Evolutionary conservation across 176 grass and related monocot species (phyloP), one percentile per base, ranked within the genome.

Genomic region (Musa schizocarpa): DNA sequence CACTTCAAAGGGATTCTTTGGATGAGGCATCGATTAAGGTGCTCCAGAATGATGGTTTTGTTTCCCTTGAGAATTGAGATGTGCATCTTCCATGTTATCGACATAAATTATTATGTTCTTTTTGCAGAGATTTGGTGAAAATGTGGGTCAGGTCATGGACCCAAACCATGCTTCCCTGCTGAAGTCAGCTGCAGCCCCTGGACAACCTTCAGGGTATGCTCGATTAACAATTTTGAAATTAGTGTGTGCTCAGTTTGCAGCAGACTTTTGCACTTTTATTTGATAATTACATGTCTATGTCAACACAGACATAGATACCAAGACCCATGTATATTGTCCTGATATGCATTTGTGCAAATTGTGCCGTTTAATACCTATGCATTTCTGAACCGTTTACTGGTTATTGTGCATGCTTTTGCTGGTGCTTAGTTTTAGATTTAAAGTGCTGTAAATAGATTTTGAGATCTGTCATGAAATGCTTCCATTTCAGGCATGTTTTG

Each of bases 91-190:
- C 34, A 4, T 43, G 34, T 43, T 5, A 6, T 43, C 0, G 34
- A 43, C 34, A 43, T 3, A 43, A 43, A 43, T 43, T 43, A 43
- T 43, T 43, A 6, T 43, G 34, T 43, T 43, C 34, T 43, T 43
- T 43, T 82, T 87, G 89, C 93, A 96, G 89, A 87, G 89, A 59
- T 96, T 82, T 21, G 83, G 87, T 76, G 93, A 96, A 63, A 96
- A 92, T 82, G 85, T 82, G 69, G 89, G 89, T 10, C 81, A 87
- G 71, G 56, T 88, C 54, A 86, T 90, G 83, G 93, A 96, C 78
- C 82, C 89, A 73, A 88, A 78, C 65, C 85, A 92, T 82, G 61
- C 83, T 50, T 83, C 89, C 61, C 74, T 96, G 77, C 81, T 96
- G 80, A 96, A 92, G 76, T 84, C 85, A 61, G 74, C 93, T 89